Evolutionary conservation across 73 alveolate genomes (phyloP), one percentile per base, ranked within the genome.

Genomic region (Uronychia binucleata): DNA sequence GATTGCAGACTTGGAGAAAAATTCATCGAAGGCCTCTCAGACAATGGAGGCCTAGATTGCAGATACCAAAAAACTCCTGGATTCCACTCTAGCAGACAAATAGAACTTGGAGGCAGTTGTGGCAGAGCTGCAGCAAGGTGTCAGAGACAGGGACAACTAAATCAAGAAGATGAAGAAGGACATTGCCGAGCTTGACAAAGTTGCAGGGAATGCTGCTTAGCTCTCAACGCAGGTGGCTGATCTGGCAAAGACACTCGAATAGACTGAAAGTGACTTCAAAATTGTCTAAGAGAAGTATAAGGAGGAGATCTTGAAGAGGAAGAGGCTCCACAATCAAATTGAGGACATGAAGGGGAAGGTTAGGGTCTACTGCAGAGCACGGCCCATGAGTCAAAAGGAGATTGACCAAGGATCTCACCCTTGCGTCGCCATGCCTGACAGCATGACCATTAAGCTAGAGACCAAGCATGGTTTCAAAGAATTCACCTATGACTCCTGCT

Each of bases 301-400:
- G 59, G 88, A 80, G 31, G 94, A 92, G 85, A 83, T 83, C 57
- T 58, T 34, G 28, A 67, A 96, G 81, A 86, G 97, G 60, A 96
- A 90, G 84, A 77, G 33, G 74, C 90, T 96, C 25, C 97, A 92
- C 60, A 94, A 94, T 78, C 77, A 79, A 59, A 80, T 96, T 33
- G 99, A 97, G 90, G 99, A 97, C 80, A 82, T 96, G 95, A 96
- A 97, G 80, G 99, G 99, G 1, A 93, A 95, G 81, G 90, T 97
- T 77, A 88, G 98, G 74, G 99, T 97, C 77, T 96, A 91, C 57
- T 96, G 99, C 81, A 96, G 99, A 85, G 97, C 93, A 28, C 80
- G 99, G 77, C 99, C 99, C 0, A 74, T 96, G 88, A 93, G 86
- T 35, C 79, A 87, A 76, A 58, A 80, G 60, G 98, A 89, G 79